phyloP scores from a whole-genome alignment of 2,329 filamentous ascomycete genomes.

The Neopestalotiopsis sp. region DNA sequence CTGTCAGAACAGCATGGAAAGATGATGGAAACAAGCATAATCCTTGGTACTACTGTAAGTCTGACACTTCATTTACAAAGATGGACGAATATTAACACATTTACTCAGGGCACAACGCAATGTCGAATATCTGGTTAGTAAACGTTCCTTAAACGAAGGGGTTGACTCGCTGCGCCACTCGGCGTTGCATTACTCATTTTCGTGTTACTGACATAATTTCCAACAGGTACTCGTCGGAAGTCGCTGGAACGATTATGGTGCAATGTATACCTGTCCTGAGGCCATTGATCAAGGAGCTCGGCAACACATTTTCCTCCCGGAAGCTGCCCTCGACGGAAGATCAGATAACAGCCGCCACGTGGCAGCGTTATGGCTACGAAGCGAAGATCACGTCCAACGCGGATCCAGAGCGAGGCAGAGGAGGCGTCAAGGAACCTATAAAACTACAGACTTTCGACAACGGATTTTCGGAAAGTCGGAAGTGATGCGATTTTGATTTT shows the following conservation, averaged over 20 bases:
- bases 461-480: neutral
- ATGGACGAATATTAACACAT: neutral
- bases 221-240: constrained; percentile 4
- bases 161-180: neutral
- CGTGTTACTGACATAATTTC: neutral
- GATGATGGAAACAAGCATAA: constrained; percentile 47
- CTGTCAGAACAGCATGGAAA: constrained; percentile 53
- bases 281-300: constrained; percentile 1
- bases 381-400: neutral
- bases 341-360: neutral
- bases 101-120: constrained; percentile 1
- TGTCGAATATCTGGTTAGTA: constrained; percentile 11
- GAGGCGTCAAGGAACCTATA: neutral
- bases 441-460: neutral
- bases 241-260: constrained; percentile 13
- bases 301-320: neutral
- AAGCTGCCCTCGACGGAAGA: constrained; percentile 9
- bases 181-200: neutral
- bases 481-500: neutral
- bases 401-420: neutral
- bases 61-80: fast-evolving
- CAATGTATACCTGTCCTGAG: constrained; percentile 7
- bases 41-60: constrained; percentile 48
- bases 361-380: constrained; percentile 2
- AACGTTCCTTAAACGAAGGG: too few species aligned